Conservation (phyloP, 768 basidiomycete species). For the Tulasnella sp. region DNA sequence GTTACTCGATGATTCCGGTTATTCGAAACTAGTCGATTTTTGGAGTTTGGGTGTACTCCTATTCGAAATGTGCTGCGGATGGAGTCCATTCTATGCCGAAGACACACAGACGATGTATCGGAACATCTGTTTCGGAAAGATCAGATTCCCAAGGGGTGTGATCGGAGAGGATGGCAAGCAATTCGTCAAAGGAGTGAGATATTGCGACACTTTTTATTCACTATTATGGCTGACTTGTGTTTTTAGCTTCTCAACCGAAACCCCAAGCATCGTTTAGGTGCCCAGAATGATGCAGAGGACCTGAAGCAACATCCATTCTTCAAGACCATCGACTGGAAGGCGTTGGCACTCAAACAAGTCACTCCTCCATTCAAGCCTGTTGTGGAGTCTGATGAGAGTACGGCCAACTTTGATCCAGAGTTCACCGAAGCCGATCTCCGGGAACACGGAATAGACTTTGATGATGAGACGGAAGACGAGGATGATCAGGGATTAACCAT, state of each 20-base stretch:
- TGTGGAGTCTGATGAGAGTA: conserved; percentile 95
- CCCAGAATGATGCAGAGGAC: conserved; percentile 78
- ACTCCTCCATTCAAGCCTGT: conserved; percentile 96
- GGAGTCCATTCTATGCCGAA: conserved; percentile 99
- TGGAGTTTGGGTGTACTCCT: conserved; percentile 93
- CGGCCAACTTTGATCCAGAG: conserved; percentile 96
- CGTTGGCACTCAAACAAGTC: conserved; percentile 73
- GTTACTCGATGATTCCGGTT: conserved; percentile 94
- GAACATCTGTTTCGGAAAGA: conserved; percentile 97
- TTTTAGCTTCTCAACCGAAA: conserved; percentile 88
- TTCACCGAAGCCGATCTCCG: conserved; percentile 88
- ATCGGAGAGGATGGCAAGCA: conserved; percentile 97
- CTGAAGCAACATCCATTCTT: conserved; percentile 96
- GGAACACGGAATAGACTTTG: conserved; percentile 41
- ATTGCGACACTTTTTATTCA: not conserved
- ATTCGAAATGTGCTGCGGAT: conserved; percentile 99
- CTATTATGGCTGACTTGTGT: conserved; percentile 2
- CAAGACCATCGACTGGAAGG: conserved; percentile 79
- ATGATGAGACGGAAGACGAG: conserved; percentile 31
- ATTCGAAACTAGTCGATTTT: conserved; percentile 97
- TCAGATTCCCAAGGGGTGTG: conserved; percentile 91
- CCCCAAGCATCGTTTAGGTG: conserved; percentile 93
- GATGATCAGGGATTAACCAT: conserved; percentile 48
- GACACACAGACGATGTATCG: conserved; percentile 99
- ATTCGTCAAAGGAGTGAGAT: conserved; percentile 84